Conservation (phyloP, 345 rosid genomes). For the Eucalyptus urophylla region DNA sequence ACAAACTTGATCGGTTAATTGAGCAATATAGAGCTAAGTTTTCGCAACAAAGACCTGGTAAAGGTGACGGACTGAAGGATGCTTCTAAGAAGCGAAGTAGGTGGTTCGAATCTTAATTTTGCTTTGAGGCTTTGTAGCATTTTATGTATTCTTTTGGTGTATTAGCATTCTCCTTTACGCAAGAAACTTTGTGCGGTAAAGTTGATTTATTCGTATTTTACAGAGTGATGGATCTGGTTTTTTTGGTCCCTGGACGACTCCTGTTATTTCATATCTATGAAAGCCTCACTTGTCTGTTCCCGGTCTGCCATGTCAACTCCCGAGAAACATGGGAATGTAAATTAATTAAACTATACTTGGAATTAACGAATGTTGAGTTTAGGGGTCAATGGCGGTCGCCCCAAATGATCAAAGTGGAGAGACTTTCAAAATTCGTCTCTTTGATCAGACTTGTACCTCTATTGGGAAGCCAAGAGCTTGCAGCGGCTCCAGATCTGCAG, state of each 20-base stretch:
- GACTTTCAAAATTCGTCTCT: background rate
- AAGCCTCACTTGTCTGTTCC: background rate
- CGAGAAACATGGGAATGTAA: background rate
- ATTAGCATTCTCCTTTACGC: background rate
- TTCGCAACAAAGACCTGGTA: slow-evolving; percentile 35
- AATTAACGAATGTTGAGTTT: background rate
- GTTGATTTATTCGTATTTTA: background rate
- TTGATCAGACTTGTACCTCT: background rate
- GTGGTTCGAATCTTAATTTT: slow-evolving; percentile 44
- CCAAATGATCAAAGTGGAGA: background rate
- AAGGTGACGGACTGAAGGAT: slow-evolving; percentile 23
- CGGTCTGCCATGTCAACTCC: background rate
- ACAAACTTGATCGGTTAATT: slow-evolving; percentile 60
- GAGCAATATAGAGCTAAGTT: slow-evolving; percentile 63
- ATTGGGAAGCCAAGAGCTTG: background rate
- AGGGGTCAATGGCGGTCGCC: background rate
- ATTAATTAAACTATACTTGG: background rate
- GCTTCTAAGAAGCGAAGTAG: slow-evolving; percentile 35
- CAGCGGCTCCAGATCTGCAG: background rate
- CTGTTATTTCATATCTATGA: background rate
- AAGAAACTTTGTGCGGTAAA: background rate
- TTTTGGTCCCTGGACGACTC: background rate
- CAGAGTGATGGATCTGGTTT: background rate
- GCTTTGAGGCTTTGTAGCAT: background rate
- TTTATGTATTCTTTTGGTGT: background rate